Evolutionary conservation across 2,329 filamentous ascomycete genomes (phyloP).

Genomic region (Botryotinia convoluta): DNA sequence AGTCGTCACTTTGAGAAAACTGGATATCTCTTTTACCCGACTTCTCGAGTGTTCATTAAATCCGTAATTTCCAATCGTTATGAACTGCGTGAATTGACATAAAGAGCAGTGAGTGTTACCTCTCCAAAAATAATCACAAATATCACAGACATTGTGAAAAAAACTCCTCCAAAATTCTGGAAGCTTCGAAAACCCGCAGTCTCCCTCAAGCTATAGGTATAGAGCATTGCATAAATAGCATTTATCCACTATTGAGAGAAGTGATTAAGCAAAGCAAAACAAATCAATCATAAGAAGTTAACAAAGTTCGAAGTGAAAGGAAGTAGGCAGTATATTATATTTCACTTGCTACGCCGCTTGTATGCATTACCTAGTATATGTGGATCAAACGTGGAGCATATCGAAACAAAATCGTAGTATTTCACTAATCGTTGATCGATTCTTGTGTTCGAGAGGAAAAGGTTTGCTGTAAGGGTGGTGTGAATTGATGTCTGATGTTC

Average conservation of each 20-base stretch:
- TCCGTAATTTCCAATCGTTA: rapidly evolving
- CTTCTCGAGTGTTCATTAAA: rapidly evolving
- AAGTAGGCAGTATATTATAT: not conserved
- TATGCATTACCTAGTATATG: not conserved
- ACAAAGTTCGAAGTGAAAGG: not conserved
- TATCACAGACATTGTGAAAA: not conserved
- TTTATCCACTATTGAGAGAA: not conserved
- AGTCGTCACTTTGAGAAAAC: rapidly evolving
- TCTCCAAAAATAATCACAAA: rapidly evolving
- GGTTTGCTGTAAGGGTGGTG: not conserved
- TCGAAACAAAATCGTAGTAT: not conserved
- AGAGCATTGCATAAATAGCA: not conserved
- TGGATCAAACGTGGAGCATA: not conserved
- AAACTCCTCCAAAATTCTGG: not conserved
- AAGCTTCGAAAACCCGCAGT: not conserved
- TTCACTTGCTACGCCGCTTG: not conserved
- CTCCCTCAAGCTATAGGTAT: not conserved
- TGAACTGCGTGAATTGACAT: rapidly evolving
- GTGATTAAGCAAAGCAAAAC: not conserved
- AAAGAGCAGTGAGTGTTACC: not conserved
- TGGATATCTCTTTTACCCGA: rapidly evolving
- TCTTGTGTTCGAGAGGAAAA: not conserved
- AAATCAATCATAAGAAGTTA: too few relatives aligned
- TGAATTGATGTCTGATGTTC: not conserved
- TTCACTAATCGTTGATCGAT: not conserved